Percentiles rank a stretch among this genome's conserved stretches.
Evolutionary conservation across 75 land plant genomes (phyloP).

Genomic region (Picea sitchensis): DNA sequence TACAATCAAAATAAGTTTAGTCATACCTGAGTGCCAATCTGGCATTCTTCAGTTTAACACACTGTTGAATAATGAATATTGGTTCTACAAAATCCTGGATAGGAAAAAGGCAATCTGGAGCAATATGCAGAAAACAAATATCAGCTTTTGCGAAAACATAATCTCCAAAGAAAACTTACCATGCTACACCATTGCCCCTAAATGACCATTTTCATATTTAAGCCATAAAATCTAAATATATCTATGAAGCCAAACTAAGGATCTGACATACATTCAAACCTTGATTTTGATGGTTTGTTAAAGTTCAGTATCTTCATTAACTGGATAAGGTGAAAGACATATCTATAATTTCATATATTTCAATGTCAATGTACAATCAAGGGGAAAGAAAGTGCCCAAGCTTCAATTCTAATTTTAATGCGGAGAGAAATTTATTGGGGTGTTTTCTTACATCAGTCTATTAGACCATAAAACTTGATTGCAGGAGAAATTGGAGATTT

Average conservation of each 20-base stretch:
- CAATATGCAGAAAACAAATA: neutral
- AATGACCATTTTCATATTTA: neutral
- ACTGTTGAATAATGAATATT: conserved; percentile 23
- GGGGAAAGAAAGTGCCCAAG: no score
- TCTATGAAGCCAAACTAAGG: neutral
- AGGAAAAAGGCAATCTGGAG: conserved; percentile 46
- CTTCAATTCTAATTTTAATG: no score
- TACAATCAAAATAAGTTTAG: neutral
- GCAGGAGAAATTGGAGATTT: neutral
- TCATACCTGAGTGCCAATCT: conserved; percentile 60
- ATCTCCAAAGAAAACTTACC: neutral
- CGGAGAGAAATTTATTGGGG: no score
- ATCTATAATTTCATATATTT: no score
- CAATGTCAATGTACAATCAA: no score
- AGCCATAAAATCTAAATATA: neutral
- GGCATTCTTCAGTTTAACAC: conserved; percentile 38
- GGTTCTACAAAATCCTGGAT: conserved; percentile 53
- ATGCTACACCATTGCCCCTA: neutral
- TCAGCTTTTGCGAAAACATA: neutral
- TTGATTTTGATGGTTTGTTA: no score
- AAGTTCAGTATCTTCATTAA: no score
- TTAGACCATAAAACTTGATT: neutral
- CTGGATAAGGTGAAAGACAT: no score
- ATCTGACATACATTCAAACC: neutral
- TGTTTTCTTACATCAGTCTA: no score